Conservation (phyloP, 257 asterid genomes). For the Lithospermum erythrorhizon region DNA sequence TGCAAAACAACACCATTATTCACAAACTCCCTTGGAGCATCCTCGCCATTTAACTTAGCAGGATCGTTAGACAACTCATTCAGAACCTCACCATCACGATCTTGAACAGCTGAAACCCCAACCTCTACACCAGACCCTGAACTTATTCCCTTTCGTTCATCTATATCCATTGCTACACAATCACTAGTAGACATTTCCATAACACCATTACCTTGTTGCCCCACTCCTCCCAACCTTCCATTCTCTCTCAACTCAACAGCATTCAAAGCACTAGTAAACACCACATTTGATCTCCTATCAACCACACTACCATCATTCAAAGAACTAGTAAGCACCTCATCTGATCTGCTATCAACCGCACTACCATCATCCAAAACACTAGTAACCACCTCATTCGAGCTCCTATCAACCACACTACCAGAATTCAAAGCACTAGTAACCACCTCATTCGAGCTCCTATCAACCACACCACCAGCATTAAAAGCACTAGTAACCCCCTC, state of each 20-base stretch:
- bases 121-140: constrained; percentile 5
- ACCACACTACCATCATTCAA: constrained; percentile 13
- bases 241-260: neutral
- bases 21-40: constrained; percentile 18
- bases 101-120: constrained; percentile 14
- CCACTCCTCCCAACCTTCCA: neutral
- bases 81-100: constrained; percentile 8
- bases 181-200: constrained; percentile 7
- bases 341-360: constrained; percentile 11
- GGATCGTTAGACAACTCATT: constrained; percentile 11
- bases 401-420: constrained; percentile 16
- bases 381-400: constrained; percentile 1
- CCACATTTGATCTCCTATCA: constrained; percentile 6
- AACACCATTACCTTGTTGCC: constrained; percentile 11
- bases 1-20: constrained; percentile 13
- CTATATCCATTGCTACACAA: constrained; percentile 40
- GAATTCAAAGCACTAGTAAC: neutral
- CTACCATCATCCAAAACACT: neutral
- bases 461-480: constrained; percentile 13
- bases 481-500: neutral
- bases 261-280: neutral
- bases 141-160: constrained; percentile 15
- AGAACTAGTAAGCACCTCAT: neutral
- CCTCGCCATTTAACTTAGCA: constrained; percentile 13
- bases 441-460: constrained; percentile 6